Percentiles rank a stretch among this genome's conserved stretches.
Conservation (phyloP, 1,284 basidiomycete genomes). For the Austroboletus niveus region DNA sequence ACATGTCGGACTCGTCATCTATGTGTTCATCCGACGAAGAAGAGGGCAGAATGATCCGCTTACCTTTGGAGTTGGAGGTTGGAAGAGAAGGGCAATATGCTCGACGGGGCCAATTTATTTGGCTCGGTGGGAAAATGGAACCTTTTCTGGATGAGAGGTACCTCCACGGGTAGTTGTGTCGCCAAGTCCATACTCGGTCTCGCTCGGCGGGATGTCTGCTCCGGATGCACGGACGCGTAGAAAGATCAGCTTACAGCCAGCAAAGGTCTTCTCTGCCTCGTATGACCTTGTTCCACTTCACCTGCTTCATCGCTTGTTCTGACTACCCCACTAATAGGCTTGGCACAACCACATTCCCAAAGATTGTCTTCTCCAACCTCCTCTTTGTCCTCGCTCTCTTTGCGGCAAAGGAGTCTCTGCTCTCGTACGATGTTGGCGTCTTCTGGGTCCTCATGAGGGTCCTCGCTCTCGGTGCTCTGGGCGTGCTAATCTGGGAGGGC, state of each 20-base stretch:
- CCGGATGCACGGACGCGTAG: conserved; percentile 68
- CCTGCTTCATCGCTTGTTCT: neutral
- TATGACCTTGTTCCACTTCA: conserved; percentile 34
- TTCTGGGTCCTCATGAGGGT: conserved; percentile 74
- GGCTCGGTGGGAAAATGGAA: conserved; percentile 17
- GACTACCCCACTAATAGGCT: conserved; percentile 35
- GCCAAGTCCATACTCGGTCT: neutral
- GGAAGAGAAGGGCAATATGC: neutral
- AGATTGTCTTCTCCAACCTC: conserved; percentile 56
- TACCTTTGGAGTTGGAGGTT: conserved; percentile 23
- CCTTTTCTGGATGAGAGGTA: conserved; percentile 16
- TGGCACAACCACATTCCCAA: conserved; percentile 49
- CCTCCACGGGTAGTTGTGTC: neutral
- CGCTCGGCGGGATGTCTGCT: conserved; percentile 47
- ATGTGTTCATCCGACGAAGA: conserved; percentile 55
- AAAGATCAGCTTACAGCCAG: conserved; percentile 61
- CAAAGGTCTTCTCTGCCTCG: conserved; percentile 53
- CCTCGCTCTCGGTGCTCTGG: conserved; percentile 62
- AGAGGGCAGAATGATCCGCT: conserved; percentile 18
- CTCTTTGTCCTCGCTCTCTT: conserved; percentile 62
- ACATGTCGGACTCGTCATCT: conserved; percentile 89
- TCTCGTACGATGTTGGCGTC: conserved; percentile 62
- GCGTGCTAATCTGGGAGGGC: conserved; percentile 56
- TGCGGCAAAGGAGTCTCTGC: conserved; percentile 61
- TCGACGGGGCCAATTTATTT: conserved; percentile 6